Base-by-base conservation (phyloP, 352 stramenopile species). In the Blastocystis sp. region DNA sequence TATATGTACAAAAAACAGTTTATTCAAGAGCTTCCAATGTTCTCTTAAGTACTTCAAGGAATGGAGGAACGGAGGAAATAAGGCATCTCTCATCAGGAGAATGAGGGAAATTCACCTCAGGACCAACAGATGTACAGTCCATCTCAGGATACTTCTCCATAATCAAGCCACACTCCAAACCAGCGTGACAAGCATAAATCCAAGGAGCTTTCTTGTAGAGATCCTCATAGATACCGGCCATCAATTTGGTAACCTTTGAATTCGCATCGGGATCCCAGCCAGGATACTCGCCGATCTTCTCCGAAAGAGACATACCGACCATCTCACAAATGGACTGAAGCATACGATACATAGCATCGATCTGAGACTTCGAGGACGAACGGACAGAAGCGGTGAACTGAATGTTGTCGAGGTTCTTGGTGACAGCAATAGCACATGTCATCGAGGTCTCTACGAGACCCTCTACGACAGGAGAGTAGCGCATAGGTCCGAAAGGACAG, bases 361-460 rank as follows among this genome's bases (percentile, higher is more conserved):
- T 86, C 61, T 86, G 75, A 5, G 57, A 61, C 51, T 86, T 86
- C 5, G 75, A 86, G 29, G 57, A 75, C 4, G 75, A 86, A n/a
- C 75, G 51, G 35, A 86, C 75, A 21, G 57, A 75, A n/a, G 52
- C 75, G 5, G 75, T 86, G 61, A 86, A 86, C 46, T 86, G 51
- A 27, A 86, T 24, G 42, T 37, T 21, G 61, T 86, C 61, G 16
- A 75, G 57, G n/a, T 56, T 19, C 57, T 75, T 46, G 12, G 61
- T 75, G 5, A 42, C 65, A 27, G 19, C 75, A 39, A 86, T 86
- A n/a, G 75, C 75, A 39, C 75, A 86, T 3, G 75, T 86, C 57
- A 86, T 86, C 57, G 75, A 86, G 12, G 75, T 86, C 61, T 86
- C 75, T 39, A 86, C 75, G 21, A 86, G 75, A 5, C 51, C 75